Conservation (phyloP, 495 filamentous ascomycete species). For the Bombardia bombarda region DNA sequence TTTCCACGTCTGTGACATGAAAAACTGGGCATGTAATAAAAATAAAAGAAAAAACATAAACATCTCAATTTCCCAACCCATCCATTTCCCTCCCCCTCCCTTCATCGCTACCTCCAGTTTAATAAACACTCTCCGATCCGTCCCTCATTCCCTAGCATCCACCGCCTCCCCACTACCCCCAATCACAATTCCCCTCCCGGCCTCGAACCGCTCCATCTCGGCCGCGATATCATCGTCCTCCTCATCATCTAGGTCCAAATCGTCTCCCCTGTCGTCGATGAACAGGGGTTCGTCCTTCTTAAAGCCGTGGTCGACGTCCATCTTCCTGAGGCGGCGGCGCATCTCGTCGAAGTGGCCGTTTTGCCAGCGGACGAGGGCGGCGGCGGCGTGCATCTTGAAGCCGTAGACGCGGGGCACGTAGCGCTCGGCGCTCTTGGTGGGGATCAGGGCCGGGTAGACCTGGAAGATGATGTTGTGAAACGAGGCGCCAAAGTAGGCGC, state of each 20-base stretch:
- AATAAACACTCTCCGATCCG: no score
- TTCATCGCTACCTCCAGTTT: no score
- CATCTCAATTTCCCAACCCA: no score
- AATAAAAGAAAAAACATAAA: no score
- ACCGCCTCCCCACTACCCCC: background rate
- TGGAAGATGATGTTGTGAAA: slow-evolving; percentile 99
- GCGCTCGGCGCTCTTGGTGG: slow-evolving; percentile 73
- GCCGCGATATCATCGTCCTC: slow-evolving; percentile 22
- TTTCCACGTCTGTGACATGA: no score
- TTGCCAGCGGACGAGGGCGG: slow-evolving; percentile 88
- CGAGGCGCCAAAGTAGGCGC: slow-evolving; percentile 93
- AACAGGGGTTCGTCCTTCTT: slow-evolving; percentile 47
- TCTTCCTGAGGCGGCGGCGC: slow-evolving; percentile 54
- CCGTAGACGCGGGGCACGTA: slow-evolving; percentile 89
- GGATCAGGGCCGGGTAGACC: slow-evolving; percentile 85
- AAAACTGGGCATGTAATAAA: no score
- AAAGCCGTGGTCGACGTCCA: slow-evolving; percentile 53
- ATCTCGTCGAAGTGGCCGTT: slow-evolving; percentile 69
- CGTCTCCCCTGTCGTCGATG: slow-evolving; percentile 34
- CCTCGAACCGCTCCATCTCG: background rate
- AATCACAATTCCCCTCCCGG: background rate
- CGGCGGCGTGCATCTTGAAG: slow-evolving; percentile 87
- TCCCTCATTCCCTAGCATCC: background rate
- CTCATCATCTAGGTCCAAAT: slow-evolving; percentile 30
- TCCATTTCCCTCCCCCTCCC: no score